Base-by-base conservation (phyloP, 768 basidiomycete species). In the Leccinum uliginosum region DNA sequence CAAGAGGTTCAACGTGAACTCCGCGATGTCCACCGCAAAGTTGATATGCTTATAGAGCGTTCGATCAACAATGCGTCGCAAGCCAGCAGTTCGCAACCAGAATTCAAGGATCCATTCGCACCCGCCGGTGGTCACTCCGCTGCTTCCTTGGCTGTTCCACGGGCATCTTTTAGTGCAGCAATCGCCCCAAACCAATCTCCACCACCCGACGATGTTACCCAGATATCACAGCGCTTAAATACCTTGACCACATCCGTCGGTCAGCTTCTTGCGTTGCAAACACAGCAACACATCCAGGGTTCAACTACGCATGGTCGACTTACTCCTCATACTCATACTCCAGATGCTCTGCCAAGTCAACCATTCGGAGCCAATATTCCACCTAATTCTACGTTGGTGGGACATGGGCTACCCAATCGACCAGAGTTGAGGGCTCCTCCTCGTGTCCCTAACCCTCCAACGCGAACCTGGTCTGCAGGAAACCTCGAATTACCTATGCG, bases 391-490 rank as follows among this genome's bases (percentile, higher is more conserved):
- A 60, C 71, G 21, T 61, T 80, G 40, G 73, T 87, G 17, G 80
- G 83, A 1, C 85, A 88, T 64, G 83, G 83, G 34, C 62, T 87
- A 40, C 82, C 87, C 27, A 81, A 77, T 63, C 82, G 89, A 27
- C 80, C 83, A 27, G 89, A 91, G 64, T 62, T 86, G 43, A 78
- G 89, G 52, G 70, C 82, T 34, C 71, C 76, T 44, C 74, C 81
- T 44, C 85, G 91, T 54, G 76, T 81, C 17, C 83, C 88, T 30
- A 87, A 84, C 58, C 79, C 84, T 27, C 88, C 88, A 7, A 80
- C 85, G 74, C 83, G 91, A 44, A 91, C 89, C 21, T 93, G 91
- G 91, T 91, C 91, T 54, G 83, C 87, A 38, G 90, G 91, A 34
- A 87, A 80, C 45, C 74, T 92, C 15, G 91, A 93, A 63, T 72